phyloP scores from a whole-genome alignment of 768 basidiomycete species.

The Naganishia vishniacii region DNA sequence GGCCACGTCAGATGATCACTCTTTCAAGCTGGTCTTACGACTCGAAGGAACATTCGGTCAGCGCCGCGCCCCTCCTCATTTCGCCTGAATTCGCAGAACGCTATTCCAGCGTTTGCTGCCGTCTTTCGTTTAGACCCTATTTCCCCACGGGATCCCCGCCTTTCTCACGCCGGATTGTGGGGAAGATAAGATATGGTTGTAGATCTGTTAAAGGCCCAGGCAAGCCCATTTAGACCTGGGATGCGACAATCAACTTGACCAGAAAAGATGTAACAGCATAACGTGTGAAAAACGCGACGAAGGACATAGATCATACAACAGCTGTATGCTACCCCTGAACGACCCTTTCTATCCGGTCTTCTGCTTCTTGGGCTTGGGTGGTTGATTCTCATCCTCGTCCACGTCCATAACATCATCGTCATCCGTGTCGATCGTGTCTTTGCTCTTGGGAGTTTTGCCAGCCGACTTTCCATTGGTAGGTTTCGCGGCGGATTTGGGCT shows the following conservation, averaged over 20 bases:
- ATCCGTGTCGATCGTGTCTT: conserved; percentile 29
- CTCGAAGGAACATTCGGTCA: neutral
- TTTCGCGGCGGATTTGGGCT: conserved; percentile 2
- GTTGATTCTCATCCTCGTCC: conserved; percentile 35
- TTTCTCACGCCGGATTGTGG: conserved; percentile 5
- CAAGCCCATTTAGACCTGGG: too few species aligned
- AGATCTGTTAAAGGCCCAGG: too few species aligned
- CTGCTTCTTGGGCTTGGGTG: conserved; percentile 44
- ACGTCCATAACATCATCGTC: conserved; percentile 37
- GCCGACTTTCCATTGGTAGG: conserved; percentile 10
- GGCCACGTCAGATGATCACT: conserved; percentile 8
- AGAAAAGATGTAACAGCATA: too few species aligned
- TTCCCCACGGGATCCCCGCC: neutral
- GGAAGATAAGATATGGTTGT: conserved; percentile 19
- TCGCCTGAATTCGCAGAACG: conserved; percentile 7
- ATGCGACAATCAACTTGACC: too few species aligned
- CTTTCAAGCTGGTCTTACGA: neutral
- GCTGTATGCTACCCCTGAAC: neutral
- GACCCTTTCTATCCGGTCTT: conserved; percentile 20
- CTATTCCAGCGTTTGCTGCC: neutral
- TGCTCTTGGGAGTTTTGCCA: conserved; percentile 34
- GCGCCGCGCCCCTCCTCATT: neutral
- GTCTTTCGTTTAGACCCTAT: neutral
- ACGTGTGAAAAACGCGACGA: too few species aligned
- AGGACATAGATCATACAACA: neutral